These are phyloP conservation scores for Raffaelea ambrosiae DNA, from an alignment of 2,329 filamentous ascomycete genomes.

Conservation along the genomic window DNA sequence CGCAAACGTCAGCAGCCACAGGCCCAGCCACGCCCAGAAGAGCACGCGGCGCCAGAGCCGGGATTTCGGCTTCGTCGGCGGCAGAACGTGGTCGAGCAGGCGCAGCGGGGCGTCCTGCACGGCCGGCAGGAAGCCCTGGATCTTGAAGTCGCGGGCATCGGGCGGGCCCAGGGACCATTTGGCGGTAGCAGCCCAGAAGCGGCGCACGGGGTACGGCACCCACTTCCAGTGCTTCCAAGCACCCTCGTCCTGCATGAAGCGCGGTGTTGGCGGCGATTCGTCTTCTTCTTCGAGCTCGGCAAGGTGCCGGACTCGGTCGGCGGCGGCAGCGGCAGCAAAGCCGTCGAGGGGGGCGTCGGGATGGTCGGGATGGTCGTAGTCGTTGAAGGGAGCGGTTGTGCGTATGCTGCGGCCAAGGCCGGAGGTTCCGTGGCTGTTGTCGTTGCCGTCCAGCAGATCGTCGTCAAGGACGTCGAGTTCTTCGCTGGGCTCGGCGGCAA, in stretches of 20 bases:
- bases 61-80: conserved; percentile 48
- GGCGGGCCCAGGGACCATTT: conserved; percentile 49
- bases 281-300: conserved; percentile 38
- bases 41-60: conserved; percentile 49
- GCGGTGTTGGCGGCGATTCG: conserved; percentile 40
- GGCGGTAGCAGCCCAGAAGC: conserved; percentile 29
- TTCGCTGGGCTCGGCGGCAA: conserved; percentile 12
- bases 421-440: no score
- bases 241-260: conserved; percentile 50
- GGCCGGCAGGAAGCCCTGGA: conserved; percentile 53
- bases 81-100: conserved; percentile 52
- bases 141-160: conserved; percentile 40
- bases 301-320: conserved; percentile 22
- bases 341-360: conserved; percentile 9
- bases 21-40: conserved; percentile 49
- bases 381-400: neutral
- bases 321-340: neutral
- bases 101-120: conserved; percentile 60
- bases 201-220: conserved; percentile 49
- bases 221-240: conserved; percentile 45
- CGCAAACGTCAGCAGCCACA: conserved; percentile 63
- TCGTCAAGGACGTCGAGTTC: conserved; percentile 31
- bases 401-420: conserved; percentile 8
- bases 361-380: conserved; percentile 1
- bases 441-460: neutral